Percentiles rank a stretch among this genome's conserved stretches.
Conservation (phyloP, 2,329 filamentous ascomycete species). For the Pseudogymnoascus sp. region DNA sequence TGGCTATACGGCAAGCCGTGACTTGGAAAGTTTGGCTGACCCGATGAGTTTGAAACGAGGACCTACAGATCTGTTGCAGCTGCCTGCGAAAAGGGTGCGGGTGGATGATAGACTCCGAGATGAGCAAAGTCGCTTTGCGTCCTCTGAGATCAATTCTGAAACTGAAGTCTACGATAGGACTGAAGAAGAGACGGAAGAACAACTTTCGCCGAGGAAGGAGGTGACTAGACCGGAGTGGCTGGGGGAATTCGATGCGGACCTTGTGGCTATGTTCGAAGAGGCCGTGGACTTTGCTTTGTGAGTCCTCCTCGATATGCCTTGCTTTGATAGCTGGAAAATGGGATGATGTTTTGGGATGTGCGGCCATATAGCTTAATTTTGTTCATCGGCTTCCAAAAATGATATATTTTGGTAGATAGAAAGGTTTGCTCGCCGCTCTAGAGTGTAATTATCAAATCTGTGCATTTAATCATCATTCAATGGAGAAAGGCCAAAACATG, state of each 20-base stretch:
- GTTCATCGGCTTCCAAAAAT: neutral
- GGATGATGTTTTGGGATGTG: neutral
- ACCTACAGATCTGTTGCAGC: neutral
- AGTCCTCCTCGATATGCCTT: neutral
- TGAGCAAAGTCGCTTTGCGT: neutral
- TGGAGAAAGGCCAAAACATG: neutral
- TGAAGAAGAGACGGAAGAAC: neutral
- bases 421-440: neutral
- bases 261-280: neutral
- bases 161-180: neutral
- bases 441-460: neutral
- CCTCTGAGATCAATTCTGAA: neutral
- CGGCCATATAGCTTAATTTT: neutral
- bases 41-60: neutral
- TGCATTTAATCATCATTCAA: neutral
- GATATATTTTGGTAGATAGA: neutral
- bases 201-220: neutral
- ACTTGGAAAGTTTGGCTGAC: neutral
- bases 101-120: neutral
- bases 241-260: neutral
- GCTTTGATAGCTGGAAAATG: neutral
- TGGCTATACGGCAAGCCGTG: slow-evolving; percentile 13
- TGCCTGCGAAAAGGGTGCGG: neutral
- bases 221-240: neutral
- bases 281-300: neutral